These are phyloP conservation scores for Rhynchospora pubera DNA, from an alignment of 176 grass and related monocot species.

Conservation along the genomic window DNA sequence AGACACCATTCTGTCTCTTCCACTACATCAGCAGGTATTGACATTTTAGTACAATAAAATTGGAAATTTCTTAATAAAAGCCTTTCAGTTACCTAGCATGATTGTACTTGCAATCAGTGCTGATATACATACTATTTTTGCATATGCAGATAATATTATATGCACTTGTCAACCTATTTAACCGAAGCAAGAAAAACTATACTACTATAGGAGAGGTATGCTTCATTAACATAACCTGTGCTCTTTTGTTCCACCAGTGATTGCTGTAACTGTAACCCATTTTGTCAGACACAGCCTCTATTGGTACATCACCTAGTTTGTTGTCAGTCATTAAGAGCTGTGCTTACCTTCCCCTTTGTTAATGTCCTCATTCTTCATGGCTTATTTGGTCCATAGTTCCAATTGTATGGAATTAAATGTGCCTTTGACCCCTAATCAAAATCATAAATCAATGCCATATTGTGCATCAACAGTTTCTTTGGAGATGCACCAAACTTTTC, in stretches of 20 bases:
- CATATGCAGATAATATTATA: conserved; percentile 58
- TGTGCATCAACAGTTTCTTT: background rate
- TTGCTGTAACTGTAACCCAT: background rate
- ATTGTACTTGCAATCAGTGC: background rate
- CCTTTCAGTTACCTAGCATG: no score
- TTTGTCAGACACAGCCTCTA: background rate
- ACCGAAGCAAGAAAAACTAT: conserved; percentile 50
- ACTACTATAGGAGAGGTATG: conserved; percentile 69
- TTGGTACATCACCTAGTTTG: no score
- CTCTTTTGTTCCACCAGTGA: background rate
- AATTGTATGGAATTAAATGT: background rate
- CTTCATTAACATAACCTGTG: background rate
- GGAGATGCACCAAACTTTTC: background rate
- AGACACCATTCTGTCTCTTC: conserved; percentile 80
- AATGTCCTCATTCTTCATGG: background rate
- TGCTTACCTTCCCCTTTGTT: background rate
- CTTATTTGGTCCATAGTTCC: background rate
- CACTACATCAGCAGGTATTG: conserved; percentile 90
- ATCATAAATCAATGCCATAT: background rate
- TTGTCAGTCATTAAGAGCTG: background rate
- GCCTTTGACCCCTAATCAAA: background rate
- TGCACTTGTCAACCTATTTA: conserved; percentile 55
- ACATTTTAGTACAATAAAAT: background rate
- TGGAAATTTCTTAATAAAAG: background rate
- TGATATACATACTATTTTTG: background rate